Conservation (phyloP, 495 filamentous ascomycete species). For the Penicillium turbatum region DNA sequence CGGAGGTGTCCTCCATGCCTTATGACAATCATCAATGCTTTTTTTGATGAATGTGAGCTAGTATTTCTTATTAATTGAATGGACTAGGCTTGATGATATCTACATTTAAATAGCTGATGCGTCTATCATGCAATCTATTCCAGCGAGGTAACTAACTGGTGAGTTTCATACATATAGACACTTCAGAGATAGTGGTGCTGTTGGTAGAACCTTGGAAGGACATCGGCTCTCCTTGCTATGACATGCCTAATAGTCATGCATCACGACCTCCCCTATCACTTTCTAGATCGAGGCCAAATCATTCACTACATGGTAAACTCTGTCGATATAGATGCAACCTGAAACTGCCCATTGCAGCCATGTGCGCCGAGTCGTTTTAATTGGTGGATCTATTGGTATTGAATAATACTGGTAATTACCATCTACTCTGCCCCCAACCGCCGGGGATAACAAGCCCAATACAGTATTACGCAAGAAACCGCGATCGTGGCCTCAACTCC, state of each 20-base stretch:
- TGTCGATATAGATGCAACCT: not conserved
- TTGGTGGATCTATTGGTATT: constrained; percentile 14
- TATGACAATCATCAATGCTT: constrained; percentile 24
- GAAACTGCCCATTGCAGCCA: not conserved
- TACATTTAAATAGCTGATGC: not conserved
- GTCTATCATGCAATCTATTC: not conserved
- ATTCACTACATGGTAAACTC: not conserved
- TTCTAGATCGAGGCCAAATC: too few species aligned
- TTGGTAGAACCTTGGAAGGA: not conserved
- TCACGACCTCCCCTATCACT: not conserved
- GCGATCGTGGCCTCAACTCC: constrained; percentile 48
- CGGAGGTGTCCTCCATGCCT: constrained; percentile 22
- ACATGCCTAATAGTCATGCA: not conserved
- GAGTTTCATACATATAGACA: too few species aligned
- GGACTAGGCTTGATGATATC: constrained; percentile 1
- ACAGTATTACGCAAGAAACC: constrained; percentile 33
- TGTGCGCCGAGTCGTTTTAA: constrained; percentile 1
- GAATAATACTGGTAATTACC: constrained; percentile 13
- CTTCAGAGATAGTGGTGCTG: not conserved
- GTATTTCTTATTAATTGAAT: constrained; percentile 3
- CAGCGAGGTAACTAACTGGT: too few species aligned
- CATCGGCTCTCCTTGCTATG: not conserved
- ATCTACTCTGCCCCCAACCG: not conserved
- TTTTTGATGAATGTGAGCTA: constrained; percentile 14
- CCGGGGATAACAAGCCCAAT: constrained; percentile 6